Evolutionary conservation across 1,284 basidiomycete species (phyloP).

Genomic region (Tilletia indica): DNA sequence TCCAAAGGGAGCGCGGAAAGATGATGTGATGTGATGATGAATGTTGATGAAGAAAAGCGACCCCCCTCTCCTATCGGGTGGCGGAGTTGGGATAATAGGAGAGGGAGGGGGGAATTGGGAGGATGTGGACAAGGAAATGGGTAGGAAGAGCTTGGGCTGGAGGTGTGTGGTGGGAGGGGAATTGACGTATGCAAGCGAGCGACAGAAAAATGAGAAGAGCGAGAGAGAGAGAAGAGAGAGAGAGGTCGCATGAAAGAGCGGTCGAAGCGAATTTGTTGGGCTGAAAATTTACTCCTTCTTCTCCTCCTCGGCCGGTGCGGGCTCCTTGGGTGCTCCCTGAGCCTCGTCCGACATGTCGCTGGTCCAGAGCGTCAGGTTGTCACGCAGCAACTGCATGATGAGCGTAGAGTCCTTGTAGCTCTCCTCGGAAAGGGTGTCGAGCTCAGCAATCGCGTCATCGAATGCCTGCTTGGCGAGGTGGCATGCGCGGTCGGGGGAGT

Average conservation of each 20-base stretch:
- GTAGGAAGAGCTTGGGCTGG: background rate
- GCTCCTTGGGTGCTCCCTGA: slow-evolving; percentile 39
- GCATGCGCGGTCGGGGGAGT: slow-evolving; percentile 98
- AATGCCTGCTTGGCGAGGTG: slow-evolving; percentile 99
- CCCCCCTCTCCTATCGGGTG: too few relatives aligned
- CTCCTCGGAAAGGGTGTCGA: slow-evolving; percentile 98
- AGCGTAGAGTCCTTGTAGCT: slow-evolving; percentile 89
- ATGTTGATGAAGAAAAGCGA: too few relatives aligned
- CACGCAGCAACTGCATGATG: slow-evolving; percentile 98
- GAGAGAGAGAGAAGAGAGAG: slow-evolving; percentile 8
- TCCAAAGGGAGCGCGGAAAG: too few relatives aligned
- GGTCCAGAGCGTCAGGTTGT: slow-evolving; percentile 95
- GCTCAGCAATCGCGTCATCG: slow-evolving; percentile 98
- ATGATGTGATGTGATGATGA: too few relatives aligned
- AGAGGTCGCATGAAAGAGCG: slow-evolving; percentile 1
- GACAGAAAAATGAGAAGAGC: slow-evolving; percentile 19
- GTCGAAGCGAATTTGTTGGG: background rate
- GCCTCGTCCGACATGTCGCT: slow-evolving; percentile 73
- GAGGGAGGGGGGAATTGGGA: background rate
- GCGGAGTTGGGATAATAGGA: background rate
- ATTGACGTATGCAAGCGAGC: slow-evolving; percentile 6
- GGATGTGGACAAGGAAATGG: slow-evolving; percentile 1
- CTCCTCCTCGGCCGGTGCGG: slow-evolving; percentile 49
- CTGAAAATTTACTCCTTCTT: slow-evolving; percentile 41
- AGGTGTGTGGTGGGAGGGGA: background rate